phyloP scores from a whole-genome alignment of 805 yeast species.

The Candida insectorum region DNA sequence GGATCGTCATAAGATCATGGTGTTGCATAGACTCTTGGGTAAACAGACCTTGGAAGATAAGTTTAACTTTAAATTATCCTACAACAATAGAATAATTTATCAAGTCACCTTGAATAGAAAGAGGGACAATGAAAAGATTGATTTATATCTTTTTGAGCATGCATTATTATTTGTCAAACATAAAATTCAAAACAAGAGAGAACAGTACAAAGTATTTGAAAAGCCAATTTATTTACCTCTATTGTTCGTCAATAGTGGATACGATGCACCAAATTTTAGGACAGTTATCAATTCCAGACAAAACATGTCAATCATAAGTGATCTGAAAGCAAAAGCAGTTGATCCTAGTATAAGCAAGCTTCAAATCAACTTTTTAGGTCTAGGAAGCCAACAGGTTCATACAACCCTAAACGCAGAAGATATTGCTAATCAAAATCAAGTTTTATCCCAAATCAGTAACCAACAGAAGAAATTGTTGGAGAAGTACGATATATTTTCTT shows the following conservation, averaged over 20 bases:
- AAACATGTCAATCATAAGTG: conserved; percentile 36
- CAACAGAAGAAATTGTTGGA: conserved; percentile 75
- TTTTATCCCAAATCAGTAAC: conserved; percentile 72
- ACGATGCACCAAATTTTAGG: conserved; percentile 66
- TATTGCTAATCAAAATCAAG: conserved; percentile 65
- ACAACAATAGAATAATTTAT: conserved; percentile 77
- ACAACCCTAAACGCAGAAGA: conserved; percentile 52
- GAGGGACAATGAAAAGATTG: conserved; percentile 77
- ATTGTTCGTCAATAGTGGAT: conserved; percentile 69
- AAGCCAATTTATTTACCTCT: conserved; percentile 82
- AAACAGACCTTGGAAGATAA: conserved; percentile 83
- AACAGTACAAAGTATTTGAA: conserved; percentile 86
- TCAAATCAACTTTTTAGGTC: conserved; percentile 50
- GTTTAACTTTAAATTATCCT: conserved; percentile 79
- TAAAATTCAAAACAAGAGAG: conserved; percentile 84
- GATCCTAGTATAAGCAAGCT: conserved; percentile 29
- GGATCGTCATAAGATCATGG: conserved; percentile 85
- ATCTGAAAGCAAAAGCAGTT: conserved; percentile 21
- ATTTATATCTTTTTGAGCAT: conserved; percentile 84
- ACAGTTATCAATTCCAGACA: conserved; percentile 35
- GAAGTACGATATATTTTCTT: conserved; percentile 74
- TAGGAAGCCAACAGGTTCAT: conserved; percentile 55
- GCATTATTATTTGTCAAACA: conserved; percentile 80
- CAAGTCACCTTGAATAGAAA: conserved; percentile 70
- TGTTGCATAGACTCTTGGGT: conserved; percentile 50